A percentile compares a stretch with the other conserved stretches of the same genome.
These are phyloP conservation scores for Pseudocercospora crystallina DNA, from an alignment of 2,329 filamentous ascomycete genomes.

Conservation along the genomic window DNA sequence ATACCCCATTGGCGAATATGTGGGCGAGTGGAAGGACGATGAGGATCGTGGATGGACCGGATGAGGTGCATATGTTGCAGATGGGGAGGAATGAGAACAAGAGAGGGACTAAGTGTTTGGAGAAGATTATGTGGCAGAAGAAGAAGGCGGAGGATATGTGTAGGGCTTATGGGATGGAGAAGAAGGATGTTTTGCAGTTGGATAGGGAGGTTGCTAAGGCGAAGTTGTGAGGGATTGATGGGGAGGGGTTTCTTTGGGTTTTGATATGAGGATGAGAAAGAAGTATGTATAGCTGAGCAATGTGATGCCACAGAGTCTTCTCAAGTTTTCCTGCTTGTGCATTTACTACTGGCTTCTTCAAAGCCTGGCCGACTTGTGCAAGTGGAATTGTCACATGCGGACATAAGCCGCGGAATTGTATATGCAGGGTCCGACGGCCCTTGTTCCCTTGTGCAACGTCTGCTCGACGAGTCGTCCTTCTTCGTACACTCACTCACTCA, in stretches of 20 bases:
- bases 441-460: too few relatives aligned
- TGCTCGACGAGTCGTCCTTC: too few relatives aligned
- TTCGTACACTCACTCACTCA: too few relatives aligned
- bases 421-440: too few relatives aligned
- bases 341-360: too few relatives aligned
- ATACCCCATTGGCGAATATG: constrained; percentile 77
- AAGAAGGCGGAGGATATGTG: constrained; percentile 65
- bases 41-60: constrained; percentile 69
- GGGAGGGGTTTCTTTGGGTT: not conserved
- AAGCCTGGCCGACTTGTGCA: too few relatives aligned
- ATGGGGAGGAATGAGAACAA: constrained; percentile 75
- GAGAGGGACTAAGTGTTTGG: constrained; percentile 60
- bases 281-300: too few relatives aligned
- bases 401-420: too few relatives aligned
- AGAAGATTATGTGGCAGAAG: constrained; percentile 63
- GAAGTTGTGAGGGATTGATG: constrained; percentile 37
- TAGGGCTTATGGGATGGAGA: constrained; percentile 55
- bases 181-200: constrained; percentile 43
- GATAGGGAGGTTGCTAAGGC: constrained; percentile 36
- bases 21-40: constrained; percentile 35
- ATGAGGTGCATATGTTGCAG: constrained; percentile 88
- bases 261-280: not conserved
- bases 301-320: too few relatives aligned
- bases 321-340: too few relatives aligned
- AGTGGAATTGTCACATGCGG: too few relatives aligned